Evolutionary conservation across 2,329 filamentous ascomycete genomes (phyloP).

Genomic region (Claviceps arundinis): DNA sequence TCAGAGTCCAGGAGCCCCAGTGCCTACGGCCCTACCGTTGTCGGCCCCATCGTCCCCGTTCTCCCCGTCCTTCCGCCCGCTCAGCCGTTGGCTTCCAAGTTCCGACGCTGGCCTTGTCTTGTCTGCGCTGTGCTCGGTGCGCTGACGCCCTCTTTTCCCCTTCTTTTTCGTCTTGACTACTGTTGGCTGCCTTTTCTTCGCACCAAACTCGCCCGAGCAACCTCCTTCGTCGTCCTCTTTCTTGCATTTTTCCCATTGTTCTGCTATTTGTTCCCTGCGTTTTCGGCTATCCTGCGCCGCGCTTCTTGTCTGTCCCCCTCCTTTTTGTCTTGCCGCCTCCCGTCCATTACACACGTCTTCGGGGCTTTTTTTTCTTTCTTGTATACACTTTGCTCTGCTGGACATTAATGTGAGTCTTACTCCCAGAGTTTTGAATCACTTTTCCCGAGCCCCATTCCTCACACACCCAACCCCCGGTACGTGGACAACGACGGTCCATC

Average conservation of each 20-base stretch:
- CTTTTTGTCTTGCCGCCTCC: neutral
- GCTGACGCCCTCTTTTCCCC: neutral
- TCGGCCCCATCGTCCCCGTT: neutral
- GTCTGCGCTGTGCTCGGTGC: neutral
- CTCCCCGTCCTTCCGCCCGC: neutral
- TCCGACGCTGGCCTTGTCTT: neutral
- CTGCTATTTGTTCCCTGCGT: neutral
- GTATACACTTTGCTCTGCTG: conserved; percentile 10
- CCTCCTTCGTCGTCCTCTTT: neutral
- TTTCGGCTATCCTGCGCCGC: neutral
- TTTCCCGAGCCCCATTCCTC: conserved; percentile 13
- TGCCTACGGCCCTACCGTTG: neutral
- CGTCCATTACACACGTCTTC: neutral
- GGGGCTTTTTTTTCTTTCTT: neutral
- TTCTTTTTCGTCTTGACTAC: neutral
- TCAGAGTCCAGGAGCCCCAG: too few species aligned
- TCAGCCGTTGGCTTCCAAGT: neutral
- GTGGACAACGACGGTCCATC: neutral
- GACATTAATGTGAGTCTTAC: conserved; percentile 24
- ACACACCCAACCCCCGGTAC: neutral
- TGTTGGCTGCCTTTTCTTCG: neutral
- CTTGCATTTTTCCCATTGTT: neutral
- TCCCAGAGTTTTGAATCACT: neutral
- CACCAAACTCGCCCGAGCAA: conserved; percentile 1
- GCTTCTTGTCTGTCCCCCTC: neutral